A percentile compares a stretch with the other conserved stretches of the same genome.
Evolutionary conservation across 805 yeast genomes (phyloP).

Genomic region (Teunomyces tritomae): DNA sequence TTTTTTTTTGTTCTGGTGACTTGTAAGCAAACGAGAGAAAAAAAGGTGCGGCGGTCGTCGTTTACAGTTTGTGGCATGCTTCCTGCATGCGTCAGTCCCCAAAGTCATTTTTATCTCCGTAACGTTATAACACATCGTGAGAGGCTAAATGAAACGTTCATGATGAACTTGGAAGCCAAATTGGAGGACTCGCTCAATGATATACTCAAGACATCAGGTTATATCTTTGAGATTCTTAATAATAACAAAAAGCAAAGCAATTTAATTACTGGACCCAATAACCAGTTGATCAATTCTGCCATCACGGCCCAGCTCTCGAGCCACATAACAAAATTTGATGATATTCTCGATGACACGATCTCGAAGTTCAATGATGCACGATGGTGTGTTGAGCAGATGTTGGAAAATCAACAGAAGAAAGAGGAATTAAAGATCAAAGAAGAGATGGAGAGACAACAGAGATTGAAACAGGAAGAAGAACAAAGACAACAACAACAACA

Average conservation of each 20-base stretch:
- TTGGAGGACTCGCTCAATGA: slow-evolving; percentile 41
- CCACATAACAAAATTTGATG: slow-evolving; percentile 38
- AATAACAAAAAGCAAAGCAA: slow-evolving; percentile 41
- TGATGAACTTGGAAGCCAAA: slow-evolving; percentile 40
- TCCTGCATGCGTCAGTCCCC: not conserved
- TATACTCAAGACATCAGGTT: slow-evolving; percentile 41
- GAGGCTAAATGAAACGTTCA: not conserved
- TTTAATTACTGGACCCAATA: slow-evolving; percentile 40
- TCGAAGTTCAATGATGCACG: slow-evolving; percentile 40
- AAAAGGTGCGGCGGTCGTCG: not conserved
- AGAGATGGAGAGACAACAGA: slow-evolving; percentile 30
- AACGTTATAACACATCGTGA: not conserved
- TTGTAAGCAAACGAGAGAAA: not conserved
- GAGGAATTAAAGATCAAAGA: slow-evolving; percentile 38
- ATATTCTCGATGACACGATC: slow-evolving; percentile 41
- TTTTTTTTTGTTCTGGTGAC: not conserved
- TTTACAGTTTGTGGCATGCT: not conserved
- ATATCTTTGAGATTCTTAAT: slow-evolving; percentile 40
- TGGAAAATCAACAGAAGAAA: slow-evolving; percentile 41
- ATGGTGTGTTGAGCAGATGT: slow-evolving; percentile 44
- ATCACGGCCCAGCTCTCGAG: slow-evolving; percentile 34
- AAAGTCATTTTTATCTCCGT: slow-evolving; percentile 1
- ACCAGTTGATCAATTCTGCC: slow-evolving; percentile 37
- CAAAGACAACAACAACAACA: slow-evolving; percentile 11
- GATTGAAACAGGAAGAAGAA: slow-evolving; percentile 24